Conservation (phyloP, 352 stramenopile genomes). For the Pseudoperonospora humuli region DNA sequence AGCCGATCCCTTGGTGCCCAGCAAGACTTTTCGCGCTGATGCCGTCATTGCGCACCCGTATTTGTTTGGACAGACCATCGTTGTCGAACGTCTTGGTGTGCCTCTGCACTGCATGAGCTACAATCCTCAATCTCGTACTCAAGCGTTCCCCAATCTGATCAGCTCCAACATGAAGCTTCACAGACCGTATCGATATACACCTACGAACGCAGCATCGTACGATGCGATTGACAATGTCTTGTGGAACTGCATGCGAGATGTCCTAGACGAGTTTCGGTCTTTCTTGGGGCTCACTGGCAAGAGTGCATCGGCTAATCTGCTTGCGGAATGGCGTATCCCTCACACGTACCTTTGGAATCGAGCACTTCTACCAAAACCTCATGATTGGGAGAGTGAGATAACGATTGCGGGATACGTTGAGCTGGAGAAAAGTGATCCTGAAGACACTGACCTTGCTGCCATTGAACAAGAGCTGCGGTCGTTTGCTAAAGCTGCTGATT, state of each 20-base stretch:
- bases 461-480: conserved; percentile 21
- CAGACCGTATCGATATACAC: conserved; percentile 36
- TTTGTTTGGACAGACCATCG: conserved; percentile 48
- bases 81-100: conserved; percentile 63
- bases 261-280: conserved; percentile 52
- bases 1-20: conserved; percentile 32
- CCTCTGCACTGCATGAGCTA: conserved; percentile 62
- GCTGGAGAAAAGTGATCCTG: conserved; percentile 17
- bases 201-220: conserved; percentile 45
- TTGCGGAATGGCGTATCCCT: conserved; percentile 43
- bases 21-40: conserved; percentile 51
- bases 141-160: conserved; percentile 52
- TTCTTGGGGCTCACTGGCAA: conserved; percentile 42
- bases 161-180: conserved; percentile 34
- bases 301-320: conserved; percentile 27
- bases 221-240: conserved; percentile 43
- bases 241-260: conserved; percentile 36
- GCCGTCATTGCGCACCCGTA: conserved; percentile 62
- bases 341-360: conserved; percentile 74
- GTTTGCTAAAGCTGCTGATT: conserved; percentile 12
- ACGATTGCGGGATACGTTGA: conserved; percentile 47
- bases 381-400: conserved; percentile 57
- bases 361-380: conserved; percentile 43
- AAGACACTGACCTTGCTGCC: conserved; percentile 8
- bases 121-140: conserved; percentile 42